A percentile compares a stretch with the other conserved stretches of the same genome.
phyloP scores from a whole-genome alignment of 306 rosid genomes.

The Trifolium subterraneum region DNA sequence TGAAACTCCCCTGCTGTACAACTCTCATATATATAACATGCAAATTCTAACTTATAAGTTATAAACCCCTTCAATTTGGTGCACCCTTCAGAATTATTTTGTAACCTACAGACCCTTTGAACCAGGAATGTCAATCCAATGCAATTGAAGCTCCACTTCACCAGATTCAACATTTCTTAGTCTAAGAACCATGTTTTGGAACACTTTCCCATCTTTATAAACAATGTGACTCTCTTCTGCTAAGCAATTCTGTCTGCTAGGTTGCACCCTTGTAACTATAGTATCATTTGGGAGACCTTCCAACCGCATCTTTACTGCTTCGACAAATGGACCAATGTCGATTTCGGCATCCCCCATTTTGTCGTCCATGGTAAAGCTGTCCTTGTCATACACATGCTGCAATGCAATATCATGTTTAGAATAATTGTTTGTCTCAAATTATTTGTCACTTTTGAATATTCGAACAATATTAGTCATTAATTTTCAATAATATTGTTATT shows the following conservation, averaged over 20 bases:
- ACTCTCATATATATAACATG: no score
- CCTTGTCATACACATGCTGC: conserved; percentile 80
- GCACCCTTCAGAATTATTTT: no score
- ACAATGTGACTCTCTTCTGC: conserved; percentile 73
- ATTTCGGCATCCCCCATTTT: conserved; percentile 94
- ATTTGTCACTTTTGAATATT: not conserved
- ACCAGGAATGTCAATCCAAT: conserved; percentile 78
- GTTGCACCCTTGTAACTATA: conserved; percentile 55
- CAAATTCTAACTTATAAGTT: no score
- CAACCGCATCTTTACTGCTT: conserved; percentile 53
- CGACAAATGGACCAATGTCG: conserved; percentile 51
- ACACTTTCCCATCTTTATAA: conserved; percentile 56
- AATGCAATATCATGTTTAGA: conserved; percentile 4
- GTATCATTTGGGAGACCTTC: conserved; percentile 57
- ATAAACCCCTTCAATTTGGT: no score
- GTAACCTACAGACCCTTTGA: conserved; percentile 54
- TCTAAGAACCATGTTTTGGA: conserved; percentile 72
- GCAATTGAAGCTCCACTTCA: conserved; percentile 73
- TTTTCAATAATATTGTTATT: no score
- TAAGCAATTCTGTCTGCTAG: conserved; percentile 66
- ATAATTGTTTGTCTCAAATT: conserved; percentile 10
- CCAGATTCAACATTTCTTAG: conserved; percentile 78
- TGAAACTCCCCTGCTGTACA: no score
- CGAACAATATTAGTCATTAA: no score
- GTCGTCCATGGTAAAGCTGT: conserved; percentile 70